Conservation (phyloP, 352 stramenopile genomes). For the Pseudoperonospora humuli region DNA sequence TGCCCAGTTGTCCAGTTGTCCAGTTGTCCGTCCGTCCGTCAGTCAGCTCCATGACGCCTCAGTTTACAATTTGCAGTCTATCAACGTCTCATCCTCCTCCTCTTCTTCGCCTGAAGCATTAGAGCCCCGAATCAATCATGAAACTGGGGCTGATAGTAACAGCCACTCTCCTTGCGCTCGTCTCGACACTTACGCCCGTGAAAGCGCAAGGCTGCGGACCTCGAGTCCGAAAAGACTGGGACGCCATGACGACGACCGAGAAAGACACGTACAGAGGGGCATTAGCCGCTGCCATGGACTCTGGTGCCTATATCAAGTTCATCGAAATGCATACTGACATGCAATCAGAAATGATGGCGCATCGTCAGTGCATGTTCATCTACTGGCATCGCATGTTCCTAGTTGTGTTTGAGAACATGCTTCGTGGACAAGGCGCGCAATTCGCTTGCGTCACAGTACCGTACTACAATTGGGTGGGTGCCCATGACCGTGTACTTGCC, state of each 20-base stretch:
- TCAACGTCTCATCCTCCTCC: neutral
- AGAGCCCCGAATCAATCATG: conserved; percentile 9
- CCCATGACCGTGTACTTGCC: conserved; percentile 28
- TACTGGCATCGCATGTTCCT: conserved; percentile 76
- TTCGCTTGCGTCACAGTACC: conserved; percentile 71
- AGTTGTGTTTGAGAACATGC: conserved; percentile 74
- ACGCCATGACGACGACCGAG: conserved; percentile 19
- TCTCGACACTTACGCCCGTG: neutral
- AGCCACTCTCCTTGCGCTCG: conserved; percentile 1
- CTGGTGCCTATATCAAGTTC: conserved; percentile 47
- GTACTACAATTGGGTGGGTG: conserved; percentile 73
- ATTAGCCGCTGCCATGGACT: conserved; percentile 42
- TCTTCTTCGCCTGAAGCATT: too few species aligned
- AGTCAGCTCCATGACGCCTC: too few species aligned
- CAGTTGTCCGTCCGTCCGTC: too few species aligned
- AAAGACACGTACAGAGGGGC: conserved; percentile 43
- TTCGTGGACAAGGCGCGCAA: conserved; percentile 38
- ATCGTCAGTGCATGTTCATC: conserved; percentile 70
- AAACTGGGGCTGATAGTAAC: conserved; percentile 8
- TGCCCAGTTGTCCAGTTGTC: too few species aligned
- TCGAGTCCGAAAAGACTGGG: conserved; percentile 40
- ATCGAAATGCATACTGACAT: conserved; percentile 58
- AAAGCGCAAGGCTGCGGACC: conserved; percentile 17
- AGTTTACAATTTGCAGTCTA: neutral
- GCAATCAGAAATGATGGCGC: conserved; percentile 38